phyloP scores from a whole-genome alignment of 345 rosid species.

The Eutrema heterophyllum region DNA sequence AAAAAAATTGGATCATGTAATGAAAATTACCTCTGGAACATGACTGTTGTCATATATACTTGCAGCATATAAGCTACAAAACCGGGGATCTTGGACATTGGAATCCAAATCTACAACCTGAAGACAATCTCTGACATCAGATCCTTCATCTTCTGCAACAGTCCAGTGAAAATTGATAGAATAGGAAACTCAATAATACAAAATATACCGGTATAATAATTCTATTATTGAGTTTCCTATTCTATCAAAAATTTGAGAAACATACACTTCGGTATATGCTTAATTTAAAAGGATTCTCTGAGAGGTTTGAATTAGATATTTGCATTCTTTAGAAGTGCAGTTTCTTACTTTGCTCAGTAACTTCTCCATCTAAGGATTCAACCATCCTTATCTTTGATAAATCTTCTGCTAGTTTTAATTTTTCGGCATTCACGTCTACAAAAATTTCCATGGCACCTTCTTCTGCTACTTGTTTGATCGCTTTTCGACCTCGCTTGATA shows the following conservation, averaged over 20 bases:
- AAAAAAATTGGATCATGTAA: not conserved
- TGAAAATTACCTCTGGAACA: conserved; percentile 62
- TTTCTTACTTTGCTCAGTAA: not conserved
- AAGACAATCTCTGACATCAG: not conserved
- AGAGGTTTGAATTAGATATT: too few species aligned
- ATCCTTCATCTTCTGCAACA: too few species aligned
- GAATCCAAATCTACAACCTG: conserved; percentile 63
- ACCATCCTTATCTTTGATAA: conserved; percentile 63
- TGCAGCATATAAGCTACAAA: conserved; percentile 62
- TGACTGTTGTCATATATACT: conserved; percentile 48
- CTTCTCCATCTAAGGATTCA: conserved; percentile 35
- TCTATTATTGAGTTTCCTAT: too few species aligned
- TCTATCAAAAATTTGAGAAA: too few species aligned
- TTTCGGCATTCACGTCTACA: conserved; percentile 41
- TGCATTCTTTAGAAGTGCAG: not conserved
- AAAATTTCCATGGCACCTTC: conserved; percentile 3
- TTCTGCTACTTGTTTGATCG: conserved; percentile 13
- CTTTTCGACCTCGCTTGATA: conserved; percentile 32
- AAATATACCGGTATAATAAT: too few species aligned
- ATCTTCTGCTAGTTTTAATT: conserved; percentile 54
- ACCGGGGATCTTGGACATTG: conserved; percentile 51
- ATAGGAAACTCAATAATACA: too few species aligned
- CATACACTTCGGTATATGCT: too few species aligned
- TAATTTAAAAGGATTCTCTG: too few species aligned
- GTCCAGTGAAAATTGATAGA: too few species aligned